Evolutionary conservation across 176 grass and related monocot species (phyloP).

Genomic region (Eleusine coracana): DNA sequence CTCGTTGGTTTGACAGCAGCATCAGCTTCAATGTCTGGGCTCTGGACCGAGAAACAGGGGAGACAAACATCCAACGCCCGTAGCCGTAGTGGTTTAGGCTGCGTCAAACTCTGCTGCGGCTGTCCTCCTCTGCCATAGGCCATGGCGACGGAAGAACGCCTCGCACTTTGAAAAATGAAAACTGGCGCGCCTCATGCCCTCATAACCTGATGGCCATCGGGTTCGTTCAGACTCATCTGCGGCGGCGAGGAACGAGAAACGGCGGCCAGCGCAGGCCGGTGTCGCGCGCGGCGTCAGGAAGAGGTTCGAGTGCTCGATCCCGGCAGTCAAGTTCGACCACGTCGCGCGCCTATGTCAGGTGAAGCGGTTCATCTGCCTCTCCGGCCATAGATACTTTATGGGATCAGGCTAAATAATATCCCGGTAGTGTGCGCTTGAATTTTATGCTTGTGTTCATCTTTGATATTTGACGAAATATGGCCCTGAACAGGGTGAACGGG

Average conservation of each 20-base stretch:
- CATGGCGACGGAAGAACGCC: too few relatives aligned
- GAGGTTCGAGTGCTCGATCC: slow-evolving; percentile 28
- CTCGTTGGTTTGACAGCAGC: too few relatives aligned
- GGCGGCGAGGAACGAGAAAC: background rate
- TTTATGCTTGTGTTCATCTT: background rate
- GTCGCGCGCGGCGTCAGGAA: background rate
- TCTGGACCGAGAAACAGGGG: too few relatives aligned
- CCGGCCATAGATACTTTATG: too few relatives aligned
- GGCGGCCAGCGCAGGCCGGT: slow-evolving; percentile 3
- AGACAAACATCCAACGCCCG: too few relatives aligned
- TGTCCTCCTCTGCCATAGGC: too few relatives aligned
- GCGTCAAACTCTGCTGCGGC: too few relatives aligned
- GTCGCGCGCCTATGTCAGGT: slow-evolving; percentile 46
- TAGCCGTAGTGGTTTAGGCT: too few relatives aligned
- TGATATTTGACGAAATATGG: background rate
- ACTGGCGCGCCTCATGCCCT: too few relatives aligned
- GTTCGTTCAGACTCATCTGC: background rate
- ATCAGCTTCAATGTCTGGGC: too few relatives aligned
- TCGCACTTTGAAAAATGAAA: too few relatives aligned
- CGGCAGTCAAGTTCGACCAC: slow-evolving; percentile 45
- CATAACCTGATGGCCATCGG: background rate
- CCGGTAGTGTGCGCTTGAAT: background rate
- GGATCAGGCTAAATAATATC: background rate
- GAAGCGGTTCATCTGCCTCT: slow-evolving; percentile 5
- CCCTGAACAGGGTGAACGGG: too few relatives aligned